These are phyloP conservation scores for Cinnamomum micranthum DNA, from an alignment of 164 flowering plant species.

Conservation along the genomic window DNA sequence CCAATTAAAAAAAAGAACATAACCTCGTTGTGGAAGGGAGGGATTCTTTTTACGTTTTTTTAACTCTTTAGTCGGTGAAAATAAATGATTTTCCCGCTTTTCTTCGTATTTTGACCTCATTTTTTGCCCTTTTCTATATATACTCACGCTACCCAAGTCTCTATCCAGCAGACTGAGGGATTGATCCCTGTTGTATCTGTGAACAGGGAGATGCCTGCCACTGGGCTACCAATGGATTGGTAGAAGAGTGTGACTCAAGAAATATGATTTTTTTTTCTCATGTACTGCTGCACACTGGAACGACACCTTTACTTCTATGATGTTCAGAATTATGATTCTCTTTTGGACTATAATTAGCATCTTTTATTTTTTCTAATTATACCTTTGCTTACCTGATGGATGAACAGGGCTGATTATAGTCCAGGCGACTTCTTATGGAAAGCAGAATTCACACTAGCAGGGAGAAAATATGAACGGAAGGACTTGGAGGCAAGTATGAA, in stretches of 20 bases:
- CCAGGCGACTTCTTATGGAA: slow-evolving; percentile 96
- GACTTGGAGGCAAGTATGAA: slow-evolving; percentile 97
- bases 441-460: slow-evolving; percentile 77
- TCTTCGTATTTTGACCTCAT: no score
- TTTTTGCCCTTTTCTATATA: no score
- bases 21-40: no score
- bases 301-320: not conserved
- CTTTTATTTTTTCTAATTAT: not conserved
- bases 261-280: not conserved
- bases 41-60: no score
- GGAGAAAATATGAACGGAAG: slow-evolving; percentile 68
- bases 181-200: no score
- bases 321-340: not conserved
- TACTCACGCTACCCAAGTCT: no score
- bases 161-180: no score
- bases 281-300: not conserved
- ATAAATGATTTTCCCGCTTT: no score
- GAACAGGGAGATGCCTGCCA: no score
- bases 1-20: not conserved
- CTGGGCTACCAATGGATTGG: not conserved
- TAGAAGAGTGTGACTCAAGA: no score
- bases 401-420: slow-evolving; percentile 81
- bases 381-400: slow-evolving; percentile 2
- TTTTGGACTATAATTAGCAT: not conserved
- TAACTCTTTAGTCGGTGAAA: no score